phyloP scores from a whole-genome alignment of 257 asterid species.

The Solanum etuberosum region DNA sequence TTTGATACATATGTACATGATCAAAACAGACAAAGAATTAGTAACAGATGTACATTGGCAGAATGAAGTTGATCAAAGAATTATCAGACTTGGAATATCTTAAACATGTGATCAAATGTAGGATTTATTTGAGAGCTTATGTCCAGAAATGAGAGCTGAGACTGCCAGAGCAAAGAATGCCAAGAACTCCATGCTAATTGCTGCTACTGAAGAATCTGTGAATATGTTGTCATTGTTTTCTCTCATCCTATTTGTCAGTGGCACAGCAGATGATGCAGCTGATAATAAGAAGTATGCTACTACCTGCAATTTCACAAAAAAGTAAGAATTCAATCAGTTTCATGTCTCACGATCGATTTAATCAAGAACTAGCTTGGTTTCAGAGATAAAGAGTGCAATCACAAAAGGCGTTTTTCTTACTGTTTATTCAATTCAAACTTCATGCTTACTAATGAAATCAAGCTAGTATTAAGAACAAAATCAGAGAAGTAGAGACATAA shows the following conservation, averaged over 20 bases:
- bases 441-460: not conserved
- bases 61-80: not conserved
- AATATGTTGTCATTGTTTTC: slow-evolving; percentile 69
- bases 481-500: not conserved
- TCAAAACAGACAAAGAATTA: not conserved
- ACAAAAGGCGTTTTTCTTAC: not conserved
- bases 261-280: slow-evolving; percentile 88
- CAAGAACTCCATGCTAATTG: slow-evolving; percentile 75
- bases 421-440: not conserved
- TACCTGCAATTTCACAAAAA: slow-evolving; percentile 29
- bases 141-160: slow-evolving; percentile 80
- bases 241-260: slow-evolving; percentile 72
- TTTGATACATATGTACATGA: not conserved
- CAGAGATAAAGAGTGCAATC: not conserved
- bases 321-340: not conserved
- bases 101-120: slow-evolving; percentile 39
- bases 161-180: slow-evolving; percentile 64
- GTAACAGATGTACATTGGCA: not conserved
- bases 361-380: not conserved
- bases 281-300: slow-evolving; percentile 72
- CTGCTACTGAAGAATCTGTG: slow-evolving; percentile 81
- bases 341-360: not conserved
- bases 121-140: slow-evolving; percentile 60
- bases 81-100: not conserved
- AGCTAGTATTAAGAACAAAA: not conserved